These are phyloP conservation scores for Discostella stelligera DNA, from an alignment of 352 stramenopile genomes.

Conservation along the genomic window DNA sequence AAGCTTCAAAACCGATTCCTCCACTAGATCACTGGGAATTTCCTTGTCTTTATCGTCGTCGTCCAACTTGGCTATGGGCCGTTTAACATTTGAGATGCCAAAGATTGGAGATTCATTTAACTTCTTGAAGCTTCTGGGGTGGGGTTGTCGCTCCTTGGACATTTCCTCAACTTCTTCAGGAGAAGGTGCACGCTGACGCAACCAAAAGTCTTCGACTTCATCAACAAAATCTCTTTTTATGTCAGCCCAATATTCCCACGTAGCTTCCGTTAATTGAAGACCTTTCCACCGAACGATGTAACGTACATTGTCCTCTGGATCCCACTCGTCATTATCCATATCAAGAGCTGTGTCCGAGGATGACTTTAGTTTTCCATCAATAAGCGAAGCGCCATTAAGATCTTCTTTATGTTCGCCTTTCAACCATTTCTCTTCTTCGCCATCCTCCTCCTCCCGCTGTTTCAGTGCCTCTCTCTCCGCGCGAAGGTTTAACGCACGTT, in stretches of 20 bases:
- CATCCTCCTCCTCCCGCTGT: slow-evolving; percentile 55
- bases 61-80: slow-evolving; percentile 62
- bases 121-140: slow-evolving; percentile 79
- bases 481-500: slow-evolving; percentile 72
- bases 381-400: neutral
- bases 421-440: slow-evolving; percentile 62
- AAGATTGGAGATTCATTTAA: slow-evolving; percentile 75
- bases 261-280: slow-evolving; percentile 77
- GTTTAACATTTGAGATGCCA: slow-evolving; percentile 65
- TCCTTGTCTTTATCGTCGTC: slow-evolving; percentile 78
- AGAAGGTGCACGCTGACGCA: slow-evolving; percentile 65
- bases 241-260: slow-evolving; percentile 82
- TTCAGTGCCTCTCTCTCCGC: slow-evolving; percentile 57
- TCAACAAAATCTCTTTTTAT: slow-evolving; percentile 80
- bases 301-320: slow-evolving; percentile 83
- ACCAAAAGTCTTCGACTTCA: slow-evolving; percentile 82
- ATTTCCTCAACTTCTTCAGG: slow-evolving; percentile 52
- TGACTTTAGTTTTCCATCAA: slow-evolving; percentile 2
- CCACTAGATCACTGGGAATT: slow-evolving; percentile 78
- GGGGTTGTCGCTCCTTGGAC: slow-evolving; percentile 59
- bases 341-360: slow-evolving; percentile 33
- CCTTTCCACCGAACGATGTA: slow-evolving; percentile 84
- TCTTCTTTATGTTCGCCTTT: slow-evolving; percentile 51
- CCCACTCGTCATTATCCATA: slow-evolving; percentile 66
- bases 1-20: slow-evolving; percentile 78